Evolutionary conservation across 306 rosid species (phyloP).

Genomic region (Echinosophora koreensis): DNA sequence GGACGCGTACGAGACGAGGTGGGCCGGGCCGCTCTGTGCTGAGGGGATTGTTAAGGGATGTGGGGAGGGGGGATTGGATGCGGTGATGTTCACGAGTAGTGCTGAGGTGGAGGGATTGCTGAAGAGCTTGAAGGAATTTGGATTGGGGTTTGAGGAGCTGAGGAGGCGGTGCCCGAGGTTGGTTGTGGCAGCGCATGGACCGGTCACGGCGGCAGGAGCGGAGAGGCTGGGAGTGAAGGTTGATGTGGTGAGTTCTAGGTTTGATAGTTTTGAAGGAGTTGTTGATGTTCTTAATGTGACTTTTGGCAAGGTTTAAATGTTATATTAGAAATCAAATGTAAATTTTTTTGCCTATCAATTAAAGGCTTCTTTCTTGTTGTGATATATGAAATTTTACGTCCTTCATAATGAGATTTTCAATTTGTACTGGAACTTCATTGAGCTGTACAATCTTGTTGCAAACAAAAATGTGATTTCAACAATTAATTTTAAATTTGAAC

Average conservation of each 20-base stretch:
- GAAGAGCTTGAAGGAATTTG: conserved; percentile 66
- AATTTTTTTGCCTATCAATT: not conserved
- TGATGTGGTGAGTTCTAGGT: conserved; percentile 74
- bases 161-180: conserved; percentile 58
- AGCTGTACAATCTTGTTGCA: not conserved
- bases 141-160: conserved; percentile 61
- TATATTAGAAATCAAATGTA: not conserved
- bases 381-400: not conserved
- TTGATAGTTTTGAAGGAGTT: conserved; percentile 77
- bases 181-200: conserved; percentile 81
- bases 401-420: no score
- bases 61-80: conserved; percentile 58
- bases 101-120: conserved; percentile 89
- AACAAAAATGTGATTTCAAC: no score
- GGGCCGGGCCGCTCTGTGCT: conserved; percentile 73
- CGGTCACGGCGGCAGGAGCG: conserved; percentile 72
- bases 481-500: not conserved
- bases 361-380: conserved; percentile 1
- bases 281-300: conserved; percentile 61
- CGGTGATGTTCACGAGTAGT: conserved; percentile 76
- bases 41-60: conserved; percentile 58
- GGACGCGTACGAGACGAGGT: conserved; percentile 75
- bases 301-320: conserved; percentile 43
- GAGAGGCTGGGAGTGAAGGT: conserved; percentile 70
- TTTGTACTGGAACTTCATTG: not conserved